Conservation (phyloP, 495 filamentous ascomycete genomes). For the Neurospora discreta region DNA sequence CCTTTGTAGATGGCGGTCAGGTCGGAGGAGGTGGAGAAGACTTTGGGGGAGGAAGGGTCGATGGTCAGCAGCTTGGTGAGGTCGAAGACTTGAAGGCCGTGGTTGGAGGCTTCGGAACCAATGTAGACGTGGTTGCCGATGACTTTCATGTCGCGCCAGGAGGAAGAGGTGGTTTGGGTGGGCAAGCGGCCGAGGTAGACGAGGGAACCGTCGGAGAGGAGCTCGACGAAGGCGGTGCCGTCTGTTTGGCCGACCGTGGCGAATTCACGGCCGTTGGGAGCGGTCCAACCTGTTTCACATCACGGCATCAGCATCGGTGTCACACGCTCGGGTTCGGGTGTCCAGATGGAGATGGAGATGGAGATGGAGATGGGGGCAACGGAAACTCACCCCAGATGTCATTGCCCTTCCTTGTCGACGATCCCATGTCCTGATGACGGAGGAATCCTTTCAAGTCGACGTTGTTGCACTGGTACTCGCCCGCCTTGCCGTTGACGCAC, state of each 20-base stretch:
- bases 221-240: slow-evolving; percentile 39
- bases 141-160: slow-evolving; percentile 37
- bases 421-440: slow-evolving; percentile 12
- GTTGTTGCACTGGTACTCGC: slow-evolving; percentile 11
- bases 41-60: slow-evolving; percentile 8
- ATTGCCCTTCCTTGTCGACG: slow-evolving; percentile 7
- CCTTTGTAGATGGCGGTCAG: slow-evolving; percentile 13
- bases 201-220: slow-evolving; percentile 28
- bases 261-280: slow-evolving; percentile 34
- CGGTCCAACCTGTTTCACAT: slow-evolving; percentile 32
- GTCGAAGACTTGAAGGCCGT: slow-evolving; percentile 40
- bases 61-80: slow-evolving; percentile 26
- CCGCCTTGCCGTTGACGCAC: slow-evolving; percentile 12
- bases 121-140: slow-evolving; percentile 33
- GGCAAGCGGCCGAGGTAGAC: slow-evolving; percentile 40
- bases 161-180: slow-evolving; percentile 17
- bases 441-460: slow-evolving; percentile 9
- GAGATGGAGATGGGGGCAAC: background rate
- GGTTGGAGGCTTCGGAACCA: slow-evolving; percentile 32
- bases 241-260: slow-evolving; percentile 38
- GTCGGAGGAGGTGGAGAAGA: slow-evolving; percentile 12
- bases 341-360: background rate
- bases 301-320: background rate
- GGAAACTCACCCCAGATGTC: slow-evolving; percentile 3
- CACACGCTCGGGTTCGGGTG: background rate